Evolutionary conservation across 129 eudicot species (phyloP), one percentile per base, ranked within the genome.

Genomic region (Artemisia tridentata): DNA sequence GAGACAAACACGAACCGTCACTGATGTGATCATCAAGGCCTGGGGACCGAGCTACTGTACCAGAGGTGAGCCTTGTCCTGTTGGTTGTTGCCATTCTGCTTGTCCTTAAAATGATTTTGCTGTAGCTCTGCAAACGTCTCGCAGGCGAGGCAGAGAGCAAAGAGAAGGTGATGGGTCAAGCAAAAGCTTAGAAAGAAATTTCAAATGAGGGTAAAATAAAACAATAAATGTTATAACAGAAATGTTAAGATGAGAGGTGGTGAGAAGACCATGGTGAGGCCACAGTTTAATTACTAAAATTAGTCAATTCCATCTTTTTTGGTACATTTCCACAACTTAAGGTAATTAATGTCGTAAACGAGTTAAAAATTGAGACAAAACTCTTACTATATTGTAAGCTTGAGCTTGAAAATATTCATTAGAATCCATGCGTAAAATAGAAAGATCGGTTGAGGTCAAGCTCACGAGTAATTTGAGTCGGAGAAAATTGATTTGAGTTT

Each of bases 71-170:
- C 67, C 67, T 64, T 71, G 68, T 3, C 27, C 52, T 68, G 68
- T 50, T 34, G 75, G 67, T 51, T 17, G 59, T 72, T 55, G 72
- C 72, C 81, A 78, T 78, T 71, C 13, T 20, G 15, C 34, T 20
- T 47, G 38, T 48, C 49, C 45, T 25, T 50, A 62, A 3, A 7
- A 38, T 38, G 45, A 38, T 38, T 38, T 48, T 13, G 43, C 19
- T 64, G 81, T 70, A 71, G 81, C 81, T 63, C 81, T 78, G 77
- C 81, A 71, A 63, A 64, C 68, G 77, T 71, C 77, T 78, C 75
- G 11, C 49, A 73, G 17, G 72, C 66, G 79, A 75, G 67, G 74
- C 74, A 31, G 74, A 57, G 53, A 71, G 77, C 81, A 77, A 76
- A 60, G 43, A 49, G 50, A 20, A 20, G 20, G 67, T 5, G 17